A percentile compares a stretch with the other conserved stretches of the same genome.
These are phyloP conservation scores for Irpex sp. DNA, from an alignment of 1,284 basidiomycete genomes.

Conservation along the genomic window DNA sequence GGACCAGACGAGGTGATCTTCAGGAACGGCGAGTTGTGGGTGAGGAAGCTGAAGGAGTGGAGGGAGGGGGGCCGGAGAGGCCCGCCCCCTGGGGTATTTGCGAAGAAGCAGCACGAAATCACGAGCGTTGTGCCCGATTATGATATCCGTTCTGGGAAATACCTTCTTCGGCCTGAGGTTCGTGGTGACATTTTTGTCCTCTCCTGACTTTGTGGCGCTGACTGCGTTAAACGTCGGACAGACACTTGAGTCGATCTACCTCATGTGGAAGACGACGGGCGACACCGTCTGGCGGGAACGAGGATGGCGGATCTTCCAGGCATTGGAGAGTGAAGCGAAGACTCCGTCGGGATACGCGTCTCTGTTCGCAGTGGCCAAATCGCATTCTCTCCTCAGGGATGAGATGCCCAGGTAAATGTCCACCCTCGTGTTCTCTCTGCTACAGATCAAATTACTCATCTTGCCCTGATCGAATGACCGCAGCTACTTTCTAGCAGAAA, in stretches of 20 bases:
- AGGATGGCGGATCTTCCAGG: slow-evolving; percentile 72
- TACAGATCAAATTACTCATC: slow-evolving; percentile 26
- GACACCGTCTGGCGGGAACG: slow-evolving; percentile 68
- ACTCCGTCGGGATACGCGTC: slow-evolving; percentile 55
- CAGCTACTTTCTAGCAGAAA: slow-evolving; percentile 72
- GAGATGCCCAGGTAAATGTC: slow-evolving; percentile 62
- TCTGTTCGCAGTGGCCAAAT: slow-evolving; percentile 42
- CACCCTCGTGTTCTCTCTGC: neutral
- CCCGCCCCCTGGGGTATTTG: slow-evolving; percentile 53
- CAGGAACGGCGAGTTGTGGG: slow-evolving; percentile 35
- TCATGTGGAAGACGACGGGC: slow-evolving; percentile 68
- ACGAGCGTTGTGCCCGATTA: slow-evolving; percentile 30
- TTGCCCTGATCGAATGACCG: neutral
- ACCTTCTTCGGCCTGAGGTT: slow-evolving; percentile 67
- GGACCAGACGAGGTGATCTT: slow-evolving; percentile 50
- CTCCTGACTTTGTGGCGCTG: neutral
- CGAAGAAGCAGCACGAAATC: slow-evolving; percentile 30
- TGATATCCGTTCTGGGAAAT: slow-evolving; percentile 35
- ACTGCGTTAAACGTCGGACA: slow-evolving; percentile 30
- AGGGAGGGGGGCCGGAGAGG: slow-evolving; percentile 33
- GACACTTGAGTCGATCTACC: slow-evolving; percentile 66
- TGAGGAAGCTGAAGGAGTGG: slow-evolving; percentile 52
- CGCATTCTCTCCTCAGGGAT: slow-evolving; percentile 36
- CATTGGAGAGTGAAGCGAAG: slow-evolving; percentile 58
- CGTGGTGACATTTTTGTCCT: slow-evolving; percentile 2